These are phyloP conservation scores for Sporobolomyces roseus DNA, from an alignment of 768 basidiomycete genomes.

Conservation along the genomic window DNA sequence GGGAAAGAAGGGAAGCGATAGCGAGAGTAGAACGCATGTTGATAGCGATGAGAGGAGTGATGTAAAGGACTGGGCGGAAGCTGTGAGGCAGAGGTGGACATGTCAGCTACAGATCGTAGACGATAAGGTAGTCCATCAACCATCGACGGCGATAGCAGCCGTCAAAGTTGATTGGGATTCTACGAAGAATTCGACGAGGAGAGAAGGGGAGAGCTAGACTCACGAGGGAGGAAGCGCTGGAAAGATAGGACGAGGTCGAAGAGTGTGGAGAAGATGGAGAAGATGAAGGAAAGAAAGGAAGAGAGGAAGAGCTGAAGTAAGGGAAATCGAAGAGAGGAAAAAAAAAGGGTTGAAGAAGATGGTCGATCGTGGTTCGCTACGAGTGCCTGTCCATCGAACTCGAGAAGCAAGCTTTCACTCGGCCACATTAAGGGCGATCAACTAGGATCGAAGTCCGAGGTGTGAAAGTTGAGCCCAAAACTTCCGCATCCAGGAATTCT, in stretches of 20 bases:
- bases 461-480: too few relatives aligned
- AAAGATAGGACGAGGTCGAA: background rate
- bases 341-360: background rate
- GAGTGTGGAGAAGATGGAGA: background rate
- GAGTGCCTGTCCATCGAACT: too few relatives aligned
- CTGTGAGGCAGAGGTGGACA: too few relatives aligned
- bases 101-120: too few relatives aligned
- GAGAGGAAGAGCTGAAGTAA: background rate
- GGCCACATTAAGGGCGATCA: conserved; percentile 6
- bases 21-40: conserved; percentile 13
- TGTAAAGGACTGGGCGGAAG: background rate
- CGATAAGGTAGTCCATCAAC: too few relatives aligned
- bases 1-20: conserved; percentile 13
- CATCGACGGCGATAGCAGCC: too few relatives aligned
- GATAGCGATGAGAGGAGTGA: background rate
- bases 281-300: background rate
- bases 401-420: too few relatives aligned
- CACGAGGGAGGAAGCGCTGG: background rate
- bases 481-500: too few relatives aligned
- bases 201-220: background rate
- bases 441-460: too few relatives aligned
- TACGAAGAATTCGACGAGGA: background rate
- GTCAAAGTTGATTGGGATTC: background rate
- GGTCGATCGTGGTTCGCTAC: conserved; percentile 7
- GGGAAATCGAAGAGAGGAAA: background rate